Conservation (phyloP, 768 basidiomycete genomes). For the Boletus rubescentipes region DNA sequence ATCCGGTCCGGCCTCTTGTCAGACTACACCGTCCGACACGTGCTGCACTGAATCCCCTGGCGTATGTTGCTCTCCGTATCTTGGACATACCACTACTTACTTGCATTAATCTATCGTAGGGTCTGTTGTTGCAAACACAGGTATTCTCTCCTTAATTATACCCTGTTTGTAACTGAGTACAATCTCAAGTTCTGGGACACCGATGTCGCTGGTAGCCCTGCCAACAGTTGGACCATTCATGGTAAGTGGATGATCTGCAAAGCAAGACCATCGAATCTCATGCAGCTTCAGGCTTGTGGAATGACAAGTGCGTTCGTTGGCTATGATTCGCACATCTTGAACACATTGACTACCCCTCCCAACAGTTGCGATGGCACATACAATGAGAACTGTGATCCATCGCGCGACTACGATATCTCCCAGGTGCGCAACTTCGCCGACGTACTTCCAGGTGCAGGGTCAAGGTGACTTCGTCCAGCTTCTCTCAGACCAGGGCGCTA, state of each 20-base stretch:
- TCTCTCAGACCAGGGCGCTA: constrained; percentile 55
- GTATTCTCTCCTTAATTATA: constrained; percentile 21
- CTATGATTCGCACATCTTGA: neutral
- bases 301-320: constrained; percentile 48
- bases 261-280: neutral
- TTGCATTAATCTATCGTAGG: constrained; percentile 37
- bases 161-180: neutral
- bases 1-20: constrained; percentile 52
- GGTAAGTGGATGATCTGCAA: constrained; percentile 40
- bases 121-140: constrained; percentile 58
- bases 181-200: constrained; percentile 68
- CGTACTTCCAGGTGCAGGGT: neutral
- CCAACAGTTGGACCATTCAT: constrained; percentile 72
- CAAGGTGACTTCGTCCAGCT: constrained; percentile 40
- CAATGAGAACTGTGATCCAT: constrained; percentile 37
- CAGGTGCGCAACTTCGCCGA: constrained; percentile 28
- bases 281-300: constrained; percentile 55
- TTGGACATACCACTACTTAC: neutral
- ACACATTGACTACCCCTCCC: neutral
- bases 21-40: constrained; percentile 41
- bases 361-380: constrained; percentile 54
- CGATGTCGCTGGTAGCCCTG: constrained; percentile 58
- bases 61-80: constrained; percentile 37
- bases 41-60: constrained; percentile 72
- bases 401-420: constrained; percentile 47